Base-by-base conservation (phyloP, 257 asterid genomes). In the Solanum clarkiae region DNA sequence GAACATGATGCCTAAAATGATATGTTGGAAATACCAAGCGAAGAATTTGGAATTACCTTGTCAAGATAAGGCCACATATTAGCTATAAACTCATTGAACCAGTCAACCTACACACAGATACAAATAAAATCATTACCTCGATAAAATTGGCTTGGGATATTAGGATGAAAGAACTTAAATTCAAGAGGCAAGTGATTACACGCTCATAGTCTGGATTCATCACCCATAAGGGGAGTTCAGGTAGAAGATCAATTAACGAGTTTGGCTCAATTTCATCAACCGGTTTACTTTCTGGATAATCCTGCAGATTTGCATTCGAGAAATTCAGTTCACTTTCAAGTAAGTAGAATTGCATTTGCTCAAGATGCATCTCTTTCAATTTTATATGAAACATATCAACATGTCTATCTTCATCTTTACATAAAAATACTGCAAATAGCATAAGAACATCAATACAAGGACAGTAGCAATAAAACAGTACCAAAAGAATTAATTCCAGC, bases 121-220 rank as follows among this genome's bases (percentile, higher is more conserved):
- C n/a, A 63, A 68, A 29, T 49, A 66, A 79, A 36, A 74, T 75
- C 65, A 69, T 51, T 66, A 65, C 80, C 22, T 24, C 24, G 47
- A 40, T 84, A 56, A 55, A 80, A 86, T 13, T 49, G 42, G 63
- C 42, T 74, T 29, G 59, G 86, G 55, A 65, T 18, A 68, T 8
- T n/a, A 20, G 45, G 17, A n/a, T 14, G 71, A 83, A 83, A 69
- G 45, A 74, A 74, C 36, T 24, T 26, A 15, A 7, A 40, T 45
- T 80, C 68, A 44, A 45, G 13, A 10, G 13, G 49, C 32, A 83
- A 70, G 26, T 40, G 68, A 88, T 87, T 66, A 94, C 99, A 75
- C 97, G 89, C 85, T 95, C 98, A 59, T 90, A 93, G 83, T 94
- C 98, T 2, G 99, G 98, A 86, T 86, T 90, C 95, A 87, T 92